Evolutionary conservation across 371 early-diverging fungal genomes (phyloP).

Genomic region (Actinomortierella wolfii): DNA sequence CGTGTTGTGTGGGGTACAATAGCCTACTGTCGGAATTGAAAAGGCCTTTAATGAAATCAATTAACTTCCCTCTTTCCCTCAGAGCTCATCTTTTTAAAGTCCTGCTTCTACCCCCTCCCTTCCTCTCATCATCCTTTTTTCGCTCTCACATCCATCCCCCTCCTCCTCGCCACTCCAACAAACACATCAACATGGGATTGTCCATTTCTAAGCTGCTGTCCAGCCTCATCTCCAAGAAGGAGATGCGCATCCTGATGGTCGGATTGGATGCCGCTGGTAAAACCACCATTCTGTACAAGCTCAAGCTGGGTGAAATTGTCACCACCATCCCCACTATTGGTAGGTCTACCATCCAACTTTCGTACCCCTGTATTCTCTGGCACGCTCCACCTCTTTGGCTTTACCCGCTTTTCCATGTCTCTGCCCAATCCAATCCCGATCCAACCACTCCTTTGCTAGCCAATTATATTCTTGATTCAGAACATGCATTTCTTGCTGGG

Average conservation of each 20-base stretch:
- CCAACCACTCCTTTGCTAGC: background rate
- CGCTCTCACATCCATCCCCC: constrained; percentile 11
- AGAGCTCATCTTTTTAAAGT: background rate
- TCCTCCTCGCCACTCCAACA: background rate
- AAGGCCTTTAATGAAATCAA: too few relatives aligned
- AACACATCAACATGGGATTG: constrained; percentile 55
- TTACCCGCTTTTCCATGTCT: background rate
- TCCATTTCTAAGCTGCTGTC: constrained; percentile 58
- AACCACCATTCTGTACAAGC: constrained; percentile 84
- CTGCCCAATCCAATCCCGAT: background rate
- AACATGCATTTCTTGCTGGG: too few relatives aligned
- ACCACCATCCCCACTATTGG: constrained; percentile 99
- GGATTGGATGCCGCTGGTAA: constrained; percentile 97
- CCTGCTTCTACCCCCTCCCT: constrained; percentile 5
- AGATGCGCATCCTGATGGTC: constrained; percentile 91
- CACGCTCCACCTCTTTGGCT: background rate
- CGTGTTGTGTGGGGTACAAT: too few relatives aligned
- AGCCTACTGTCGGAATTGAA: too few relatives aligned
- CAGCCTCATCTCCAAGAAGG: constrained; percentile 67
- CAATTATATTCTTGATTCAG: background rate
- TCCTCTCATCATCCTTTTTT: constrained; percentile 3
- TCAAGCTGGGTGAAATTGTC: constrained; percentile 96
- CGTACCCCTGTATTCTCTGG: background rate
- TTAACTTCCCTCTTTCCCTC: too few relatives aligned
- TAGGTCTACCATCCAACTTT: constrained; percentile 23